Evolutionary conservation across 257 asterid genomes (phyloP).

Genomic region (Solanum gandarillasii): DNA sequence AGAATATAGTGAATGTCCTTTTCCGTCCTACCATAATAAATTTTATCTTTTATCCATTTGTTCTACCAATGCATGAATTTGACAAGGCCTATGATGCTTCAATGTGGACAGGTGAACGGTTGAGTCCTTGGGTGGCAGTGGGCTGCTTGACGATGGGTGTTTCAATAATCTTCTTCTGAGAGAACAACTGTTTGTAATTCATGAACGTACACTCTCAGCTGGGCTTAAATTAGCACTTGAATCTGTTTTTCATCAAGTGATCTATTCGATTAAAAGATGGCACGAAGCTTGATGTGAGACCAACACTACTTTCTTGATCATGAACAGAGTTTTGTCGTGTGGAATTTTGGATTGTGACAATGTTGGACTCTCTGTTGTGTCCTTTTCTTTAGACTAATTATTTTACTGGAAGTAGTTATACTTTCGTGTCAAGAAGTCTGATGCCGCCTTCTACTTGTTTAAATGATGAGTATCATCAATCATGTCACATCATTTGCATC

Average conservation of each 20-base stretch:
- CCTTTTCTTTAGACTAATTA: background rate
- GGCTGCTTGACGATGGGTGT: conserved; percentile 85
- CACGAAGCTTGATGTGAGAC: background rate
- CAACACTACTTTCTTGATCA: background rate
- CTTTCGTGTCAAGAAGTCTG: background rate
- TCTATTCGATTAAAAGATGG: background rate
- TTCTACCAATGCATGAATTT: background rate
- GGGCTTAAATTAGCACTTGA: background rate
- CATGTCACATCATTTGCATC: background rate
- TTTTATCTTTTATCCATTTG: background rate
- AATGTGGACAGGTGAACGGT: conserved; percentile 57
- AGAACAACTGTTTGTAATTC: conserved; percentile 4
- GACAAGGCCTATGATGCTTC: background rate
- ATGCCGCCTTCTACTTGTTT: background rate
- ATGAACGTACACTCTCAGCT: background rate
- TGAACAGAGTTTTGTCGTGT: background rate
- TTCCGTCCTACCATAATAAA: background rate
- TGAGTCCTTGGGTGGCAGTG: conserved; percentile 88
- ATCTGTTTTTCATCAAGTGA: background rate
- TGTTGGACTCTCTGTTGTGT: background rate
- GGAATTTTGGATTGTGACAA: background rate
- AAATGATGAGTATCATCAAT: background rate
- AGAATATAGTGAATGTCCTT: background rate
- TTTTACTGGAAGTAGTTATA: background rate
- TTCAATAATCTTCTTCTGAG: conserved; percentile 72